Base-by-base conservation (phyloP, 2,329 filamentous ascomycete species). In the Teratosphaeria gauchensis region DNA sequence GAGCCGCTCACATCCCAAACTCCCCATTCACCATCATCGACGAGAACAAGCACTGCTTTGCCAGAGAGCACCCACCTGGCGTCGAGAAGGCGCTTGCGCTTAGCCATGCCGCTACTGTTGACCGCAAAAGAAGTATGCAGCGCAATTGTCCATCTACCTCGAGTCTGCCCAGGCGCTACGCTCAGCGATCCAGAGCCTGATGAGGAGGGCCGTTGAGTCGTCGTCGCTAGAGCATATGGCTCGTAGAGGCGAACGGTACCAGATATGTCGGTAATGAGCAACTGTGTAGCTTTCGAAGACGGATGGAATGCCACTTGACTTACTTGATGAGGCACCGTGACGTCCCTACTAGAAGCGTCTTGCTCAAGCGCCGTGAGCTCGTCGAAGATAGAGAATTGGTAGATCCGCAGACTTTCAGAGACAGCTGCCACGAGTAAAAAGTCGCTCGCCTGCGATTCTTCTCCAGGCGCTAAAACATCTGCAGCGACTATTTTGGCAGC, bases 221-320 rank as follows among this genome's bases (percentile, higher is more conserved):
- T 5, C 11, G 70, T 70, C 8, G 61, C 61, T 24, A 68, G 66
- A 19, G 52, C n/a, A 48, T 83, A 77, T 30, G 79, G 80, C 56
- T 84, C 80, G 65, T 82, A 84, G 14, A 86, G 74, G 56, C 83
- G 82, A 31, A 83, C 80, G 51, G 74, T 76, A 5, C 83, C 82
- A n/a, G 74, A 76, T 1, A 75, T 68, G 58, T 84, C 82, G 1
- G 78, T 75, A 6, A 86, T 72, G 8, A 86, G 74, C 11, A 86
- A 68, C 52, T 79, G 62, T 11, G 62, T 58, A 1, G 62, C 64
- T 5, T 59, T 61, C 14, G 62, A 31, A 8, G 65, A 69, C 32
- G 68, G 65, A 51, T 70, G 66, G 51, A 69, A 69, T 16, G 62
- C 54, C 5, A 69, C 30, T 38, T 55, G 62, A n/a, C 14, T 57